Conservation (phyloP, 352 stramenopile genomes). For the Pythium volutum region DNA sequence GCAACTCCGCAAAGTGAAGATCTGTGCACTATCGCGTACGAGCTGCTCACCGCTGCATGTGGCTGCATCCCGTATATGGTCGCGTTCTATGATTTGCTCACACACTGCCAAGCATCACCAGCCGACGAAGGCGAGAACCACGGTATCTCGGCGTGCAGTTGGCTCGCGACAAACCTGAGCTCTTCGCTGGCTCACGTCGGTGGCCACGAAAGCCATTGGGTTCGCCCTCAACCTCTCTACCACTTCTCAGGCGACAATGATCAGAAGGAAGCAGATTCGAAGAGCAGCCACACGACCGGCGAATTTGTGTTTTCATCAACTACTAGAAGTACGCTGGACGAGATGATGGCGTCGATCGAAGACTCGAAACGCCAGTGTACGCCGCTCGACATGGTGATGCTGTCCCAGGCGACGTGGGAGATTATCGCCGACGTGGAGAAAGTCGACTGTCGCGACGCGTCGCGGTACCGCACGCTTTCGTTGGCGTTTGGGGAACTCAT, state of each 20-base stretch:
- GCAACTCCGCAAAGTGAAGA: conserved; percentile 17
- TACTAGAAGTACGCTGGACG: conserved; percentile 16
- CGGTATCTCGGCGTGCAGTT: conserved; percentile 15
- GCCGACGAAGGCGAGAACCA: not conserved
- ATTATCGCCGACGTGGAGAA: conserved; percentile 46
- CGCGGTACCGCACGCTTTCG: conserved; percentile 13
- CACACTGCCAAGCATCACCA: not conserved
- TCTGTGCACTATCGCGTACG: conserved; percentile 7
- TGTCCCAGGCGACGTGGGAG: conserved; percentile 59
- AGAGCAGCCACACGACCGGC: not conserved
- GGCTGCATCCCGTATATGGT: conserved; percentile 18
- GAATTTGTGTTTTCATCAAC: not conserved
- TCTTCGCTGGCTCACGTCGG: conserved; percentile 10
- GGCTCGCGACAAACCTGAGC: not conserved
- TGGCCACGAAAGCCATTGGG: not conserved
- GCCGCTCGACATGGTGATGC: conserved; percentile 42
- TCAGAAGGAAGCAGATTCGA: not conserved
- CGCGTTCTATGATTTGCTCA: conserved; percentile 6
- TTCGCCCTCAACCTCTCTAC: conserved; percentile 9
- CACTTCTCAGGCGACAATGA: not conserved
- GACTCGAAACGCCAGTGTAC: conserved; percentile 19
- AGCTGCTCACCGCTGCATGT: conserved; percentile 6
- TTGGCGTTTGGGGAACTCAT: conserved; percentile 37
- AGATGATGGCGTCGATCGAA: conserved; percentile 41
- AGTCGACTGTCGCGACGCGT: not conserved